Evolutionary conservation across 73 alveolate species (phyloP), one percentile per base, ranked within the genome.

Genomic region (Symbiodinium natans): DNA sequence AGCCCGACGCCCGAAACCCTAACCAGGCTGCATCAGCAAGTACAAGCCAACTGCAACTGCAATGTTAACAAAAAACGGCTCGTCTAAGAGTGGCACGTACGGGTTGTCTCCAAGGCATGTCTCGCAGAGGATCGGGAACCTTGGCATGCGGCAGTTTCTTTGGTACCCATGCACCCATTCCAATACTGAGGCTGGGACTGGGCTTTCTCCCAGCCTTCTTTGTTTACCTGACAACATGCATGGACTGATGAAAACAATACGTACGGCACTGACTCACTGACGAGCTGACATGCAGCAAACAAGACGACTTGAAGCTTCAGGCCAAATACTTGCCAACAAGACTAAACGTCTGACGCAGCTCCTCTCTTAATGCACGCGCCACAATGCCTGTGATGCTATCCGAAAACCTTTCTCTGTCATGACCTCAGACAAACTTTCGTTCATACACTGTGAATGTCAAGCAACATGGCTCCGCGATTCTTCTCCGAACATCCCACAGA

Each of bases 91-190:
- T 17, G 40, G 38, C 40, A 39, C 99, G 96, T 98, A 99, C 39
- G 99, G 99, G 93, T 99, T 99, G 93, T 99, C 99, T 1, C 99
- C 99, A 75, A 99, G 94, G 94, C 99, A 99, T 56, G 99, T 99
- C 88, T 99, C 99, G 85, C 99, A 99, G 59, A 99, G 99, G 77
- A 99, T 99, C 2, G 99, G 99, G 99, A 99, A 99, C 29, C 99
- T 99, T 15, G 84, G 42, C 40, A 25, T 59, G 77, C 33, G 33
- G 29, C 77, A 10, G 8, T 48, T 48, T 48, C 23, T 48, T 17
- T 8, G 23, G 63, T 10, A 48, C 17, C 63, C 63, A 59, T 19
- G 33, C 29, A 4, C 27, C 5, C 29, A 59, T 13, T 33, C n/a
- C 8, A 63, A 63, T 25, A 27, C 27, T 43, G 27, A 33, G 42